Evolutionary conservation across 106 monocot species (phyloP).

Genomic region (Hemerocallis citrina): DNA sequence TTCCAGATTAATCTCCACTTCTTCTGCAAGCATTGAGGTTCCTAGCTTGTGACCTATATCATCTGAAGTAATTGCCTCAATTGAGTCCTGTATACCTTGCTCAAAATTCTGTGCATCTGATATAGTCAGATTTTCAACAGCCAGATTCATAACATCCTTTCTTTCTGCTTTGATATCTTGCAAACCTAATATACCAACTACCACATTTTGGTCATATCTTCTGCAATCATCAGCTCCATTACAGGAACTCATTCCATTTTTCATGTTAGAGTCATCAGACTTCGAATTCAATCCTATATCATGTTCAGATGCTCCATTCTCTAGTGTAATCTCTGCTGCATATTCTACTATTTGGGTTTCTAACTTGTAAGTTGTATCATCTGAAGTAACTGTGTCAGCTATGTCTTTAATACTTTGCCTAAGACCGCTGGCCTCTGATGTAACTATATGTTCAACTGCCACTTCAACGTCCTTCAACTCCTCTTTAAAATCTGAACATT

Average conservation of each 20-base stretch:
- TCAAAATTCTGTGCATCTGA: neutral
- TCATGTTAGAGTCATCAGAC: constrained; percentile 6
- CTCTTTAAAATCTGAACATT: neutral
- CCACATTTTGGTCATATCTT: neutral
- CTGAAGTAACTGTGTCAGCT: neutral
- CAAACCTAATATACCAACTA: constrained; percentile 2
- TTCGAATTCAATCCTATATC: neutral
- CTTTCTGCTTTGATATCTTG: neutral
- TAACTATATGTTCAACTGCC: neutral
- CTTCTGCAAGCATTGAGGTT: neutral
- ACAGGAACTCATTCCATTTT: neutral
- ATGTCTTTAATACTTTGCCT: constrained; percentile 1
- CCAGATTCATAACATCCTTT: constrained; percentile 7
- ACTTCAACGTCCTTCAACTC: constrained; percentile 1
- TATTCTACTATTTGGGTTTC: constrained; percentile 1
- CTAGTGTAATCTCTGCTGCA: neutral
- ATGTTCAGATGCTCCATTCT: neutral
- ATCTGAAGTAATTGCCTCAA: neutral
- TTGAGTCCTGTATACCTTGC: neutral
- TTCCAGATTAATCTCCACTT: neutral
- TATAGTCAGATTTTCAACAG: neutral
- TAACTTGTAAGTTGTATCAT: neutral
- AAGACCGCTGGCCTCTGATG: neutral
- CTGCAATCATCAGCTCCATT: neutral
- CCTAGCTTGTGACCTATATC: neutral